These are phyloP conservation scores for Entonaema liquescens DNA, from an alignment of 495 filamentous ascomycete species.

Conservation along the genomic window DNA sequence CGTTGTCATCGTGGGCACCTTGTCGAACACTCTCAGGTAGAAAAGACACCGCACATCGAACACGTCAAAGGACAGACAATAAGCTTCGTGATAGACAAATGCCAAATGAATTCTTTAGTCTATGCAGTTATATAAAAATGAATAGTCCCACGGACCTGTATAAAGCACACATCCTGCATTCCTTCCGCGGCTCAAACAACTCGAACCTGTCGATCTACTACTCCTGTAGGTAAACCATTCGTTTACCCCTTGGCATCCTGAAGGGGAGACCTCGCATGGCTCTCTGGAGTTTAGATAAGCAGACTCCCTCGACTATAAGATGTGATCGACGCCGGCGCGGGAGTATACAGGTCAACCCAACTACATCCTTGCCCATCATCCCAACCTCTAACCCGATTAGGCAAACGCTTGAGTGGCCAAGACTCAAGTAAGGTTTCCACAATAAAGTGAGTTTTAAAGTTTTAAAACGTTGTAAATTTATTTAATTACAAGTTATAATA, in stretches of 20 bases:
- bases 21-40: background rate
- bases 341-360: too few relatives aligned
- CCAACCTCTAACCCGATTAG: too few relatives aligned
- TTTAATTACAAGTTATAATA: too few relatives aligned
- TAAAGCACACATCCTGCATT: background rate
- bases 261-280: background rate
- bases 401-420: too few relatives aligned
- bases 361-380: too few relatives aligned
- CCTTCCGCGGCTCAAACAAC: background rate
- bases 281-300: background rate
- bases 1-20: constrained; percentile 16
- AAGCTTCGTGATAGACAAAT: background rate
- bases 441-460: too few relatives aligned
- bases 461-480: too few relatives aligned
- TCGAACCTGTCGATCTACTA: background rate
- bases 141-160: background rate
- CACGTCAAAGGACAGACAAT: background rate
- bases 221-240: background rate
- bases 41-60: background rate
- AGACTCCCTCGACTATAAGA: background rate
- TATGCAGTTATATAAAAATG: background rate
- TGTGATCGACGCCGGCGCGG: background rate
- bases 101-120: background rate
- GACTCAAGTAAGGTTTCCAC: too few relatives aligned
- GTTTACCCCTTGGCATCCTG: background rate